Evolutionary conservation across 257 asterid species (phyloP), one percentile per base, ranked within the genome.

Genomic region (Penstemon davidsonii): DNA sequence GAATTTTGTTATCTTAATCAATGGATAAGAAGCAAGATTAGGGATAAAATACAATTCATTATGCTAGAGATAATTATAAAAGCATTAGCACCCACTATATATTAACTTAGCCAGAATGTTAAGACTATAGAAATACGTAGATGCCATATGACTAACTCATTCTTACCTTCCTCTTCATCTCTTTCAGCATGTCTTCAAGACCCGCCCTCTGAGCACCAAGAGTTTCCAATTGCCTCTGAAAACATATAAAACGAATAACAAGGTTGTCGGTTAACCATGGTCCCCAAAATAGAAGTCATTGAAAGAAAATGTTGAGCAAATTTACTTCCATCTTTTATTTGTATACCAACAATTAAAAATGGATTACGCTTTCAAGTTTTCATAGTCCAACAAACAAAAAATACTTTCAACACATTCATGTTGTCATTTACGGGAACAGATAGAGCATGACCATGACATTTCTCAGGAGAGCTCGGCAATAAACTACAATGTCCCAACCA

Each of bases 141-240:
- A 36, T 62, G 55, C 15, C 50, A 60, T 65, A 60, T 58, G 58
- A 60, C 40, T 66, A 50, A 60, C 66, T 40, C 61, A 55, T 73
- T 67, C 60, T 38, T 78, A 94, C 99, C 96, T 88, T 91, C 80
- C 97, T 86, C 82, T 94, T 94, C 97, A 91, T 94, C 86, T 94
- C 99, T 86, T 94, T 94, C 78, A 94, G 88, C 99, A 91, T 90
- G 80, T 94, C 99, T 77, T 94, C 99, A 38, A 94, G 96, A 52
- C 97, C 92, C 68, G 99, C 97, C 80, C 99, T 82, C 84, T 91
- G 96, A 77, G 96, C 82, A 67, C 99, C 97, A 77, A 94, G 99
- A 66, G 82, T 79, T 84, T 94, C 99, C 88, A 94, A 78, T 64
- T 88, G 96, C 80, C 97, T 82, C 99, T 94, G 88, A 71, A 82